Conservation (phyloP, 2,329 filamentous ascomycete species). For the Cladorrhinum sp. region DNA sequence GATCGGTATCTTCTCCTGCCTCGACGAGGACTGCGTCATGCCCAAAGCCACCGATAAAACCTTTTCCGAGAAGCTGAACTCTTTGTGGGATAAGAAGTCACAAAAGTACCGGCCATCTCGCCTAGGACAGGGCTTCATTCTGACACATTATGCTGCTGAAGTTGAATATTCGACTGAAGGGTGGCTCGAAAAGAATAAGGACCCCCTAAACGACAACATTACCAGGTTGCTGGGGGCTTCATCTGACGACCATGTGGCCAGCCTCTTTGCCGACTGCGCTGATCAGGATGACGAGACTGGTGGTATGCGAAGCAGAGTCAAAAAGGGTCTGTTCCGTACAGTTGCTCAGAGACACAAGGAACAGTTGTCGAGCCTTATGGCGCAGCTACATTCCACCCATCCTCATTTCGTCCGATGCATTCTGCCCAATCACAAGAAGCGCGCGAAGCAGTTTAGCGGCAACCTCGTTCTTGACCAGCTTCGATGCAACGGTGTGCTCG, state of each 20-base stretch:
- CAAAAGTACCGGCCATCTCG: constrained; percentile 87
- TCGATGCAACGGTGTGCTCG: constrained; percentile 98
- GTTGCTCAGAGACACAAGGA: constrained; percentile 97
- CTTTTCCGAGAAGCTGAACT: constrained; percentile 97
- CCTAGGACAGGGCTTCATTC: constrained; percentile 85
- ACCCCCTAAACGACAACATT: constrained; percentile 94
- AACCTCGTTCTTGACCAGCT: constrained; percentile 94
- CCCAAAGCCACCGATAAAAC: constrained; percentile 96
- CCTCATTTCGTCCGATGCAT: constrained; percentile 98
- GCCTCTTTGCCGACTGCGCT: constrained; percentile 83
- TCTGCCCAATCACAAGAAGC: constrained; percentile 95
- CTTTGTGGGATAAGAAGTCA: constrained; percentile 93
- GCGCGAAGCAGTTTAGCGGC: constrained; percentile 86
- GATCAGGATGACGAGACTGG: constrained; percentile 73
- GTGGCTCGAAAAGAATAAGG: constrained; percentile 99
- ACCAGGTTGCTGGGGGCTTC: constrained; percentile 84
- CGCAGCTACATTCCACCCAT: constrained; percentile 89
- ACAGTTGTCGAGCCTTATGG: constrained; percentile 94
- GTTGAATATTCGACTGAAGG: constrained; percentile 94
- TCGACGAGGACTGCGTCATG: constrained; percentile 98
- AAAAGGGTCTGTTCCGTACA: constrained; percentile 95
- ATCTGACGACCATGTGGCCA: constrained; percentile 76
- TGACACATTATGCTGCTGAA: constrained; percentile 96
- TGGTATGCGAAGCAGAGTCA: constrained; percentile 74
- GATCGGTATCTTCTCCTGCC: constrained; percentile 96